Percentiles rank a stretch among this genome's conserved stretches.
These are phyloP conservation scores for Micractinium sp. DNA, from an alignment of 139 green algal genomes.

Conservation along the genomic window DNA sequence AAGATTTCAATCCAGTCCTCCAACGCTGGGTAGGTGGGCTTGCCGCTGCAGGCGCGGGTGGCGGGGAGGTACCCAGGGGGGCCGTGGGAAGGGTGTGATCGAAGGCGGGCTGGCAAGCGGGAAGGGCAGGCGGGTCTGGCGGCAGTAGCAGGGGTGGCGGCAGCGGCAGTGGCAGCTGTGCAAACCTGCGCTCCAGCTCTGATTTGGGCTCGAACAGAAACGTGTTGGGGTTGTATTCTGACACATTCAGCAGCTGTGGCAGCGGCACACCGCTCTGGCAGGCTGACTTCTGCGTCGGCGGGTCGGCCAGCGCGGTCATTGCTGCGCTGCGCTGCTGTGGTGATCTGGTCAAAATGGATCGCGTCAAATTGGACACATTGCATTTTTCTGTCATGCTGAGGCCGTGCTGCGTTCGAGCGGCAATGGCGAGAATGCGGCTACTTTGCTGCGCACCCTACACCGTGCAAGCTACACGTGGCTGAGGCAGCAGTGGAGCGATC, in stretches of 20 bases:
- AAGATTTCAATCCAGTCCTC: conserved; percentile 78
- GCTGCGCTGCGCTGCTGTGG: neutral
- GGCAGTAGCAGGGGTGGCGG: neutral
- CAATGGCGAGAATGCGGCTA: neutral
- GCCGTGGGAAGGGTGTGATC: neutral
- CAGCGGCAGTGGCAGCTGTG: neutral
- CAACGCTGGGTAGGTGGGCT: conserved; percentile 33
- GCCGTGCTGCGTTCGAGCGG: neutral
- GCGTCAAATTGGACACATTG: neutral
- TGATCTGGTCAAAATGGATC: neutral
- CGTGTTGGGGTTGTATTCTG: conserved; percentile 4
- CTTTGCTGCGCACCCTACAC: too few species aligned
- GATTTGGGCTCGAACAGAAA: neutral
- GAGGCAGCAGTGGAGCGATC: too few species aligned
- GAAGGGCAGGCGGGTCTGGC: neutral
- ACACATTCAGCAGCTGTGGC: conserved; percentile 7
- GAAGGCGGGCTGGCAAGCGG: neutral
- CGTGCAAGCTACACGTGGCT: too few species aligned
- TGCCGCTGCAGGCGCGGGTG: conserved; percentile 9
- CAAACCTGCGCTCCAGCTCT: neutral
- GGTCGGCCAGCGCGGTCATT: neutral
- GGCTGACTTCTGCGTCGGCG: too few species aligned
- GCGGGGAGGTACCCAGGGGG: neutral
- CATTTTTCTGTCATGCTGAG: neutral
- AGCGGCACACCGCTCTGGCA: conserved; percentile 8